Base-by-base conservation (phyloP, 352 stramenopile species). In the Phytophthora foliorum region DNA sequence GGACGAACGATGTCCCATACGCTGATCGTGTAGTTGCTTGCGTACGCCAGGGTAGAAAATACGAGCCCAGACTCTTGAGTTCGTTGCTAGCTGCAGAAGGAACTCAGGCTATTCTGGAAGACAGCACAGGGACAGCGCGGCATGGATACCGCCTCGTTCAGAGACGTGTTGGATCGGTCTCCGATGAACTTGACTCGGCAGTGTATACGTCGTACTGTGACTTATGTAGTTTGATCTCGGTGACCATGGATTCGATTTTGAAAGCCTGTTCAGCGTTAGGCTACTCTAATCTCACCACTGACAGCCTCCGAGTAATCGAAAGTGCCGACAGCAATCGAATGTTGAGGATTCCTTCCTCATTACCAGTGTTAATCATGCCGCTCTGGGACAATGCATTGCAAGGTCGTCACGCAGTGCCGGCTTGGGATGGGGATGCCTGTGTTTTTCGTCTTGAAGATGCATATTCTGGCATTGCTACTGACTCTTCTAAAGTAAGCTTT, bases 1-100 rank as follows among this genome's bases (percentile, higher is more conserved):
- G 81, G 1, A 48, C 44, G 0, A 90, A 84, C 51, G 82, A 90
- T 36, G 64, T 80, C 21, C 80, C 76, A 3, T 89, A 81, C 49
- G 51, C 67, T 5, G 81, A 88, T 51, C 77, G 79, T 1, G 64
- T 63, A 7, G 51, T 88, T 16, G 70, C 78, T 1, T 90, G 81
- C 32, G 54, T 75, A 2, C 34, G 59, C 2, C 55, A 74, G 11
- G 73, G 71, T 1, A 51, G 50, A 2, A 39, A 48, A 0, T 88
- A 78, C 57, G 52, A 68, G 11, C 74, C 82, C 1, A 64, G 24
- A 50, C 51, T 63, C 13, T 39, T 68, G 16, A 68, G 57, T 27
- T 73, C 65, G 17, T 22, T 79, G 13, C 69, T 86, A 13, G 63
- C 79, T 6, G 64, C 53, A 16, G 8, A 66, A 48, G 74, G 69